These are phyloP conservation scores for Talaromyces marneffei DNA, from an alignment of 2,329 filamentous ascomycete genomes.

Conservation along the genomic window DNA sequence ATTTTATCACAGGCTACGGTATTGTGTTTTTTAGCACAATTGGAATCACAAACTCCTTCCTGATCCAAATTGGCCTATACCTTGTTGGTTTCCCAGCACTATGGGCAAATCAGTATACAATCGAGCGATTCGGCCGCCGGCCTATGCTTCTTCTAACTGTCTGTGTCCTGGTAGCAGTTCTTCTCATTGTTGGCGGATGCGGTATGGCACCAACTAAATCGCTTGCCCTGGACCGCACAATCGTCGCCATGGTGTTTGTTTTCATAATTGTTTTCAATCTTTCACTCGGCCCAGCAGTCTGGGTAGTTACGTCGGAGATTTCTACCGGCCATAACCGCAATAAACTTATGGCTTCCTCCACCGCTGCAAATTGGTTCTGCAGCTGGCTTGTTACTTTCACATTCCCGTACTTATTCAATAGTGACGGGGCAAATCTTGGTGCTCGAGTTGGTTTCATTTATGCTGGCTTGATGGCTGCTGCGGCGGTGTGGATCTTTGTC, in stretches of 20 bases:
- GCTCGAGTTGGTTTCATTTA: conserved; percentile 73
- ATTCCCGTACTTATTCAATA: conserved; percentile 63
- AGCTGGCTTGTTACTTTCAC: conserved; percentile 69
- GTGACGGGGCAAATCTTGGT: conserved; percentile 36
- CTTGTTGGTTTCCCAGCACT: conserved; percentile 83
- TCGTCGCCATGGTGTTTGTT: conserved; percentile 61
- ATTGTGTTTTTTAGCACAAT: conserved; percentile 76
- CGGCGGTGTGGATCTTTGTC: conserved; percentile 36
- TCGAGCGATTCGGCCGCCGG: conserved; percentile 77
- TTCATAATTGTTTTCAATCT: conserved; percentile 90
- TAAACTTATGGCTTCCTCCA: conserved; percentile 78
- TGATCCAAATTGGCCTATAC: conserved; percentile 79
- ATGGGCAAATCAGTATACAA: conserved; percentile 78
- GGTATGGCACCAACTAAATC: conserved; percentile 50
- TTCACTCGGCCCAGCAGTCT: conserved; percentile 73
- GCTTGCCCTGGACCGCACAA: conserved; percentile 54
- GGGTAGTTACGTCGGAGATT: conserved; percentile 75
- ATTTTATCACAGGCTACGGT: conserved; percentile 87
- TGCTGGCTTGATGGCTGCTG: conserved; percentile 25
- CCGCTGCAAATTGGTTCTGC: conserved; percentile 88
- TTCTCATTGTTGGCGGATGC: conserved; percentile 77
- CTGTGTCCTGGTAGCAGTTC: conserved; percentile 73
- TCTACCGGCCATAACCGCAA: conserved; percentile 84
- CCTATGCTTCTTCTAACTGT: conserved; percentile 72
- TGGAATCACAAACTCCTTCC: conserved; percentile 74